phyloP scores from a whole-genome alignment of 2,329 filamentous ascomycete species.

The Raffaelea deltoideospora region DNA sequence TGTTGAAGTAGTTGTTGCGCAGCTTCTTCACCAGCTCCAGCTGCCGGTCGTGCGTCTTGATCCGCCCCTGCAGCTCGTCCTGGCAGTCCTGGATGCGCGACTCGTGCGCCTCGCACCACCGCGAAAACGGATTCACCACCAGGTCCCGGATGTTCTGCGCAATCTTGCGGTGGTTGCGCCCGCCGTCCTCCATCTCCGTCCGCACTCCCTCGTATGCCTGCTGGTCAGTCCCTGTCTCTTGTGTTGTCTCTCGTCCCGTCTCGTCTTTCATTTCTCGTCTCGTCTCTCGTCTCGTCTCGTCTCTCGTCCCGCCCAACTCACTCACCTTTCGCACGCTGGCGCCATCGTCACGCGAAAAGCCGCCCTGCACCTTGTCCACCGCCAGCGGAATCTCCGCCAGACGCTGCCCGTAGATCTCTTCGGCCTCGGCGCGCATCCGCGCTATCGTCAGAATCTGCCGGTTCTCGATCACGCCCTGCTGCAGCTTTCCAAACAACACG shows the following conservation, averaged over 20 bases:
- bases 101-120: constrained; percentile 94
- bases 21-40: constrained; percentile 83
- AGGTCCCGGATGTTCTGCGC: constrained; percentile 92
- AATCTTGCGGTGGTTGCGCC: constrained; percentile 86
- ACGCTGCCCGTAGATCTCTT: constrained; percentile 73
- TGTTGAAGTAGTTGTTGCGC: constrained; percentile 95
- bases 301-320: background rate
- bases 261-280: no score
- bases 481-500: constrained; percentile 88
- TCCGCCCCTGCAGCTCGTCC: constrained; percentile 77
- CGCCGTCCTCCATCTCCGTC: constrained; percentile 79
- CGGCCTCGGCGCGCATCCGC: constrained; percentile 86
- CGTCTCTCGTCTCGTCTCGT: background rate
- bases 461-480: constrained; percentile 91
- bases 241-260: background rate
- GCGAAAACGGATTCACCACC: constrained; percentile 82
- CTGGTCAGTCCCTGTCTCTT: background rate
- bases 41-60: constrained; percentile 88
- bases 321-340: constrained; percentile 83
- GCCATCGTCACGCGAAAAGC: constrained; percentile 84
- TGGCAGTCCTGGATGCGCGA: constrained; percentile 83
- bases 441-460: constrained; percentile 85
- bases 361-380: constrained; percentile 67
- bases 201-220: constrained; percentile 91
- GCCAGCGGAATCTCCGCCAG: constrained; percentile 69